Conservation (phyloP, 1,284 basidiomycete species). For the Marasmius tenuissimus region DNA sequence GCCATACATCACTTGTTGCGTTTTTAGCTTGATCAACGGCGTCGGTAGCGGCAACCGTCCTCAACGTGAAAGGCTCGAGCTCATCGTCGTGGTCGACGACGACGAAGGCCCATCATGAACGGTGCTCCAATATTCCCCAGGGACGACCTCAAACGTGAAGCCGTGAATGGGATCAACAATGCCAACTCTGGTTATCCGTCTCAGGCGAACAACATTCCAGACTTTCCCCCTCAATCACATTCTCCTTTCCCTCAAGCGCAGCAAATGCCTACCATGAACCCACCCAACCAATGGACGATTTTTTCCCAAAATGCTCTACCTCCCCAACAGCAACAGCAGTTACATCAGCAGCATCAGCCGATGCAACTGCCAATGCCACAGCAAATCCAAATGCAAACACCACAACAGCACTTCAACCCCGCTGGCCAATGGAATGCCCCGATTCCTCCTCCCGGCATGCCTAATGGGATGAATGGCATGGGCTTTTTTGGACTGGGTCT, state of each 20-base stretch:
- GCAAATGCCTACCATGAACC: slow-evolving; percentile 11
- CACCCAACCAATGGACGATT: slow-evolving; percentile 1
- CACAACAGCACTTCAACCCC: slow-evolving; percentile 6
- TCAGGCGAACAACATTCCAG: slow-evolving; percentile 31
- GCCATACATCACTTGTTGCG: not conserved
- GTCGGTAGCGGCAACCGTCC: not conserved
- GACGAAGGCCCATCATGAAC: slow-evolving; percentile 3
- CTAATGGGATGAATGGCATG: slow-evolving; percentile 33
- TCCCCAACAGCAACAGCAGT: slow-evolving; percentile 4
- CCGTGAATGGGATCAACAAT: not conserved
- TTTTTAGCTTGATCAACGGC: not conserved
- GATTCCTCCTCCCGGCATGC: slow-evolving; percentile 21
- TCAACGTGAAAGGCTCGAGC: not conserved
- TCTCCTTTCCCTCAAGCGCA: slow-evolving; percentile 9
- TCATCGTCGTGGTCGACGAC: not conserved
- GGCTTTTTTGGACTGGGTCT: slow-evolving; percentile 22
- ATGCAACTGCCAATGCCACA: slow-evolving; percentile 6
- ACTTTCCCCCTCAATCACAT: slow-evolving; percentile 20
- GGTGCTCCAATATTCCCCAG: not conserved
- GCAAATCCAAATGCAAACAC: not conserved
- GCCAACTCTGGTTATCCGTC: slow-evolving; percentile 23
- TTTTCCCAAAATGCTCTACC: slow-evolving; percentile 2
- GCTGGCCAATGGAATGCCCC: slow-evolving; percentile 5
- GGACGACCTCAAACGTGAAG: not conserved
- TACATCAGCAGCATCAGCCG: slow-evolving; percentile 10